Conservation (phyloP, 345 rosid genomes). For the Citrus mangshanensis region DNA sequence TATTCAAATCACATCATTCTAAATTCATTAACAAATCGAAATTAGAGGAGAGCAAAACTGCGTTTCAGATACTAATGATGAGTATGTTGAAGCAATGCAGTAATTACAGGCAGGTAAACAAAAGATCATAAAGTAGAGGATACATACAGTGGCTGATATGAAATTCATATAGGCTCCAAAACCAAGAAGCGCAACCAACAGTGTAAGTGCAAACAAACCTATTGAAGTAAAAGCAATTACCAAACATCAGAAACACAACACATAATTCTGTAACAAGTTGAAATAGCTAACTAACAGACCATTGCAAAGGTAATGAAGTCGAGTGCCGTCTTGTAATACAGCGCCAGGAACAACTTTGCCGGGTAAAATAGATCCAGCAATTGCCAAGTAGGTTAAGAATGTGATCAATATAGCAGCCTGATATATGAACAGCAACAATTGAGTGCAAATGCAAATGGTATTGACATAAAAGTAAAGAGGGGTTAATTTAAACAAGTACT, state of each 20-base stretch:
- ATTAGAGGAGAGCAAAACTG: neutral
- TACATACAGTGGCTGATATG: conserved; percentile 2
- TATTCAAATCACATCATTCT: neutral
- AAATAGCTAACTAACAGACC: neutral
- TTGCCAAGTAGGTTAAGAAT: conserved; percentile 8
- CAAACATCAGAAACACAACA: neutral
- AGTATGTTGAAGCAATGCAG: neutral
- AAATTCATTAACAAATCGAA: neutral
- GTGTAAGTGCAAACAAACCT: conserved; percentile 1
- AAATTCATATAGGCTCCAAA: neutral
- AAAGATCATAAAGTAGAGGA: neutral
- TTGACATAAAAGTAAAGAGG: neutral
- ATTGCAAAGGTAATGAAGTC: conserved; percentile 11
- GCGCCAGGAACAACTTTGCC: conserved; percentile 4
- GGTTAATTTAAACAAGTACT: neutral
- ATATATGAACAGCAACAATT: neutral
- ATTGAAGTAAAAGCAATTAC: neutral
- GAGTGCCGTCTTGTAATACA: conserved; percentile 2
- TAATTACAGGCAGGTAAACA: neutral
- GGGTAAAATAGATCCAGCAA: conserved; percentile 9
- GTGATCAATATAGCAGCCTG: neutral
- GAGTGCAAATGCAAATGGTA: neutral
- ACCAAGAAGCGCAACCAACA: neutral
- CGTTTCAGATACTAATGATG: too few relatives aligned
- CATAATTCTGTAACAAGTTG: neutral